Base-by-base conservation (phyloP, 129 eudicot genomes). In the Dittrichia graveolens region DNA sequence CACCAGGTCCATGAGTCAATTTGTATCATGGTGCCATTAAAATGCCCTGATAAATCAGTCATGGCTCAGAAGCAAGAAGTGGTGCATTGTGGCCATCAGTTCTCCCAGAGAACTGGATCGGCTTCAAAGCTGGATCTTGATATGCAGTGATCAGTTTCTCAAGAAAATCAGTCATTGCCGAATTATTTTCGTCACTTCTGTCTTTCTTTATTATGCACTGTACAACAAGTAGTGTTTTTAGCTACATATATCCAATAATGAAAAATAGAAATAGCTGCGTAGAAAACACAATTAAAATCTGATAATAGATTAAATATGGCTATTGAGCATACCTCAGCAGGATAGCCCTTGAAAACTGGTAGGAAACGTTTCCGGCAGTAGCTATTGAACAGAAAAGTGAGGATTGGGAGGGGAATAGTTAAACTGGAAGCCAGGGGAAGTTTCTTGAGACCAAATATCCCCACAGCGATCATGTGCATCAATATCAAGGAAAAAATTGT, bases 161-260 rank as follows among this genome's bases (percentile, higher is more conserved):
- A 61, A 75, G 76, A 59, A 93, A 93, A 70, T 77, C 87, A 44
- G 87, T 60, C 79, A 81, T 67, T 3, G 84, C 75, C 9, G 88
- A 85, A 52, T 82, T 86, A 44, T 48, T 84, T 53, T 82, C 84
- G 35, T 93, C 96, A 19, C 79, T 67, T 58, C 82, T 74, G 83
- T 93, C 98, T 83, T 89, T 93, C 80, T 83, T 93, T 75, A 87
- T 83, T 86, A 93, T 72, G 80, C 88, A 82, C 98, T 93, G 95
- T 73, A 79, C 57, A 72, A 76, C 3, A 58, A 43, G 60, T 54
- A 43, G 41, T 16, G 56, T 15, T 15, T 69, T 78, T 55, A 71
- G 73, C 18, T 40, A 54, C 8, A 63, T 68, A 16, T 12, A 43
- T 65, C 34, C 34, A 53, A 59, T 9, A 5, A 19, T 41, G 13